phyloP scores from a whole-genome alignment of 2,329 filamentous ascomycete genomes.

The Xylaria arbuscula region DNA sequence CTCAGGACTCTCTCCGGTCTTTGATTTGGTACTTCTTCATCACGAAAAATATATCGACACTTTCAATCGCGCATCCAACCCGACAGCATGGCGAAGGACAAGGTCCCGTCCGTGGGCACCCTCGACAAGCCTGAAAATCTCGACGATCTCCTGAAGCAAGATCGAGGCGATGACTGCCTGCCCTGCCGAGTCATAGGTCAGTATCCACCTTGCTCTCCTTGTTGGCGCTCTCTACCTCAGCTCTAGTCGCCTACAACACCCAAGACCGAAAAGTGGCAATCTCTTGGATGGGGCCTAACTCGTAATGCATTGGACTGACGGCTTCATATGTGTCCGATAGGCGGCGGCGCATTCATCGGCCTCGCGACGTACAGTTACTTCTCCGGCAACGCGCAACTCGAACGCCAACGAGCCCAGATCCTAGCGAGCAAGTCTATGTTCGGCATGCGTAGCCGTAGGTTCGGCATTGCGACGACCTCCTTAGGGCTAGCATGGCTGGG shows the following conservation, averaged over 20 bases:
- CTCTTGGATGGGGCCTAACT: not conserved
- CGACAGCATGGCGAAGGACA: slow-evolving; percentile 58
- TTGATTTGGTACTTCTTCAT: slow-evolving; percentile 15
- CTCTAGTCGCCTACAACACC: not conserved
- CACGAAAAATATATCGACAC: not conserved
- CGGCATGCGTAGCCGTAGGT: slow-evolving; percentile 75
- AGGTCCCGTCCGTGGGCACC: slow-evolving; percentile 62
- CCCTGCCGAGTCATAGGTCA: slow-evolving; percentile 78
- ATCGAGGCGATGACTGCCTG: slow-evolving; percentile 73
- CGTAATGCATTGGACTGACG: slow-evolving; percentile 19
- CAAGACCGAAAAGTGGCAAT: not conserved
- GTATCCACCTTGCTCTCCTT: slow-evolving; percentile 44
- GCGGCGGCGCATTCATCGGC: slow-evolving; percentile 78
- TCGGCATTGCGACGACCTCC: slow-evolving; percentile 76
- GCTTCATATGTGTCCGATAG: slow-evolving; percentile 55
- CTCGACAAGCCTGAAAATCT: slow-evolving; percentile 72
- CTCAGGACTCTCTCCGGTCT: not conserved
- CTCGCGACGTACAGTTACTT: slow-evolving; percentile 82
- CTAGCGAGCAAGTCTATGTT: slow-evolving; percentile 76
- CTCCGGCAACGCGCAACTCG: slow-evolving; percentile 78
- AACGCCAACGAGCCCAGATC: slow-evolving; percentile 72
- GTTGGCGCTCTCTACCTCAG: not conserved
- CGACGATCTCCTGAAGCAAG: slow-evolving; percentile 66
- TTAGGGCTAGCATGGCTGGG: slow-evolving; percentile 76
- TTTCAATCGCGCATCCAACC: slow-evolving; percentile 18